Conservation (phyloP, 148 eudicot species). For the Euryodendron excelsum region DNA sequence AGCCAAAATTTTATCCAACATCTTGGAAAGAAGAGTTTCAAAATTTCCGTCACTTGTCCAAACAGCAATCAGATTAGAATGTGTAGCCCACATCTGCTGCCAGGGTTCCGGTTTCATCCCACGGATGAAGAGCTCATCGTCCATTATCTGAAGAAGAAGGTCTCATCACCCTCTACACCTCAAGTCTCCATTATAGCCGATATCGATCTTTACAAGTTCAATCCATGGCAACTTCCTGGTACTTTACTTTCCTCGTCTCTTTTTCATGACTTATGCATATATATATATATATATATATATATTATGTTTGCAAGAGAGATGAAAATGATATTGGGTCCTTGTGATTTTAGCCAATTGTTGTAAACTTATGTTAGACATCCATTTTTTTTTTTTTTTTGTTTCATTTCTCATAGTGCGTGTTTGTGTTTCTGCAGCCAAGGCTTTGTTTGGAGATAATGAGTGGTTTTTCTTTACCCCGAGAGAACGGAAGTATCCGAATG, state of each 20-base stretch:
- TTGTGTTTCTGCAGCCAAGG: slow-evolving; percentile 18
- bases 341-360: no score
- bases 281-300: no score
- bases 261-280: no score
- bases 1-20: not conserved
- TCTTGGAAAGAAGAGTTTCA: not conserved
- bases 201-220: slow-evolving; percentile 33
- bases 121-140: slow-evolving; percentile 36
- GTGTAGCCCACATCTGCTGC: slow-evolving; percentile 15
- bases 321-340: no score
- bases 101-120: slow-evolving; percentile 39
- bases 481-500: slow-evolving; percentile 37
- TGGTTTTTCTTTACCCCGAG: slow-evolving; percentile 37
- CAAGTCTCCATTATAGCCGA: slow-evolving; percentile 26
- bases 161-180: slow-evolving; percentile 16
- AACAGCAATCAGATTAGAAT: not conserved
- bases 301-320: no score
- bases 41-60: not conserved
- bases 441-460: slow-evolving; percentile 29
- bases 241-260: not conserved
- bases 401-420: not conserved
- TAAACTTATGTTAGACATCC: no score
- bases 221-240: slow-evolving; percentile 37
- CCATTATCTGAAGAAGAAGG: slow-evolving; percentile 25
- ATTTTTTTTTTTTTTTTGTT: no score